These are phyloP conservation scores for Carex sylvatica DNA, from an alignment of 202 grass and related monocot species.

Conservation along the genomic window DNA sequence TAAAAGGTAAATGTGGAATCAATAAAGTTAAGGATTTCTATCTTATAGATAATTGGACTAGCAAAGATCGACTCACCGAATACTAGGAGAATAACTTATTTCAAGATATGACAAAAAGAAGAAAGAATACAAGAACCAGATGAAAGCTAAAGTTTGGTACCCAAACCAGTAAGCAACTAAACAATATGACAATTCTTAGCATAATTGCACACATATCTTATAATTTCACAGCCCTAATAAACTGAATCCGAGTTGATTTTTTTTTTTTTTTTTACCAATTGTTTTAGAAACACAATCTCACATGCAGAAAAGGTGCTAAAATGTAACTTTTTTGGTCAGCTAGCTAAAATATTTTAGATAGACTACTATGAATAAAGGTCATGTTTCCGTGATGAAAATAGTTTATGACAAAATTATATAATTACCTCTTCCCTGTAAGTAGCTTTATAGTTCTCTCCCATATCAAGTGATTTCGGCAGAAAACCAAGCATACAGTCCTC, in stretches of 20 bases:
- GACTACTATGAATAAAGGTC: not conserved
- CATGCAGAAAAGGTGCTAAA: not conserved
- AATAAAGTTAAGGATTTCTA: not conserved
- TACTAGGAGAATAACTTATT: not conserved
- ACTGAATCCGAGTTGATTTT: not conserved
- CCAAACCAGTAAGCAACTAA: not conserved
- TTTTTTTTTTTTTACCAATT: not conserved
- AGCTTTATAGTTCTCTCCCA: conserved; percentile 57
- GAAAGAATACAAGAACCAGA: not conserved
- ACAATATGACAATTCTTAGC: too few relatives aligned
- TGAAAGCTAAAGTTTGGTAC: not conserved
- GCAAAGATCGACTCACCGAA: not conserved
- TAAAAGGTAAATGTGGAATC: not conserved
- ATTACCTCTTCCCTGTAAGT: conserved; percentile 39
- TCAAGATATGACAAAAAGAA: not conserved
- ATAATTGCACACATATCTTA: too few relatives aligned
- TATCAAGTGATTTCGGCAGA: conserved; percentile 64
- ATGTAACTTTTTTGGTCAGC: not conserved
- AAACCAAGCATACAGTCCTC: conserved; percentile 58
- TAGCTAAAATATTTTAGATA: not conserved
- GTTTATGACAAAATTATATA: not conserved
- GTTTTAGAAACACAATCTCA: not conserved
- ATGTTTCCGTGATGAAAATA: not conserved
- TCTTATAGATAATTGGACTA: not conserved
- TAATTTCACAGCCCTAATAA: too few relatives aligned